Conservation (phyloP, 2,329 filamentous ascomycete species). For the Cyphellophora europaea region DNA sequence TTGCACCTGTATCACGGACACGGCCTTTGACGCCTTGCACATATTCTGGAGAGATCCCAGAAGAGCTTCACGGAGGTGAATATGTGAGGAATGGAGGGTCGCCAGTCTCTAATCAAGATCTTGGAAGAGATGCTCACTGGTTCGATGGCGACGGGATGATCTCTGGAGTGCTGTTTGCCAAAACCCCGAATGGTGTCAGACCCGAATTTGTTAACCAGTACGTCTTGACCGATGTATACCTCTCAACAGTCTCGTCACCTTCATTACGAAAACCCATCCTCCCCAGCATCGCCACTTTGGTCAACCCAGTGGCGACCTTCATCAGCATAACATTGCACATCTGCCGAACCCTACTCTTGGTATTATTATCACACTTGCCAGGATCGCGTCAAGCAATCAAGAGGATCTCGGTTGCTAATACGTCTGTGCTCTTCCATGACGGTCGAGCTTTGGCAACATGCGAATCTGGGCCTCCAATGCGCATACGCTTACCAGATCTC, state of each 20-base stretch:
- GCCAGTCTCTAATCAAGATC: constrained; percentile 52
- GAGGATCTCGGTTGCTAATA: constrained; percentile 64
- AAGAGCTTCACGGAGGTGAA: constrained; percentile 58
- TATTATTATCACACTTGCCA: constrained; percentile 48
- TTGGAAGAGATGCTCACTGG: constrained; percentile 58
- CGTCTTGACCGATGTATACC: constrained; percentile 56
- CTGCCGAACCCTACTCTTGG: constrained; percentile 47
- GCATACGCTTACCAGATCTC: constrained; percentile 53
- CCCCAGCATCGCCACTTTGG: constrained; percentile 58
- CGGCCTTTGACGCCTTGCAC: constrained; percentile 47
- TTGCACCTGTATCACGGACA: constrained; percentile 54
- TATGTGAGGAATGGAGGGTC: constrained; percentile 67
- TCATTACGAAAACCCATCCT: constrained; percentile 48
- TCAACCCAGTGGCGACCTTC: constrained; percentile 49
- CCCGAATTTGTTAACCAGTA: constrained; percentile 63
- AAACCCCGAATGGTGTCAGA: constrained; percentile 33
- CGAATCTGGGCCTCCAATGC: constrained; percentile 61
- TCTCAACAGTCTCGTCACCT: constrained; percentile 41
- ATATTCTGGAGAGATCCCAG: constrained; percentile 50
- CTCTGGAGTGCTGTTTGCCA: constrained; percentile 53
- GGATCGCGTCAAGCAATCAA: constrained; percentile 50
- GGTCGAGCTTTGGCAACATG: constrained; percentile 60
- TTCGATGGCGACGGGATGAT: constrained; percentile 72
- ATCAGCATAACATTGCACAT: constrained; percentile 43
- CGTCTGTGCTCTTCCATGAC: constrained; percentile 57